A percentile compares a stretch with the other conserved stretches of the same genome.
Conservation (phyloP, 164 flowering plant genomes). For the Chloranthus sessilifolius region DNA sequence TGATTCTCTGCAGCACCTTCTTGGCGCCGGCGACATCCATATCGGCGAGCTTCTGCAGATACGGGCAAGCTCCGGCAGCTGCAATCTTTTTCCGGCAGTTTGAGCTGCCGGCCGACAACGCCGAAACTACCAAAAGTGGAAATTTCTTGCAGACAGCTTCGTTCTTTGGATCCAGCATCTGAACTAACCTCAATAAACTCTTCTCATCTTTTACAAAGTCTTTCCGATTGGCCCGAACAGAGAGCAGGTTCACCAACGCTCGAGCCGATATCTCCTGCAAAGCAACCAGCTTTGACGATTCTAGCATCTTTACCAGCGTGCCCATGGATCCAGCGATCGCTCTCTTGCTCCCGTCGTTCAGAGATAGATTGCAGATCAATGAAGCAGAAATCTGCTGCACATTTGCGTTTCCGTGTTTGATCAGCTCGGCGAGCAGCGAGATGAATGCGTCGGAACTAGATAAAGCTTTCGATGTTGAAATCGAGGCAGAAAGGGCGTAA, state of each 20-base stretch:
- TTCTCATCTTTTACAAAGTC: conserved; percentile 72
- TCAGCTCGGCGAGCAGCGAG: conserved; percentile 38
- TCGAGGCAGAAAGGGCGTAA: conserved; percentile 32
- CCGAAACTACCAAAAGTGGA: conserved; percentile 48
- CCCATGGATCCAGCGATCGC: conserved; percentile 47
- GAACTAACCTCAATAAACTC: conserved; percentile 48
- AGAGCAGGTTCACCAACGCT: conserved; percentile 46
- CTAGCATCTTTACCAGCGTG: conserved; percentile 62
- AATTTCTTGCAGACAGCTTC: conserved; percentile 46
- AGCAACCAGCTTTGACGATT: conserved; percentile 57
- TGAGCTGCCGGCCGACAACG: conserved; percentile 37
- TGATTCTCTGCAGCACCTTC: conserved; percentile 55
- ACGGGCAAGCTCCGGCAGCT: conserved; percentile 50
- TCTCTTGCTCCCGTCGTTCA: conserved; percentile 50
- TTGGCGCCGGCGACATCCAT: conserved; percentile 75
- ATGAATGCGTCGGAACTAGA: conserved; percentile 44
- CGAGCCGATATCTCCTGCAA: conserved; percentile 47
- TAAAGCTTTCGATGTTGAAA: conserved; percentile 23
- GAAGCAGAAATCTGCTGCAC: conserved; percentile 50
- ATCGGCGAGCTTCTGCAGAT: conserved; percentile 54
- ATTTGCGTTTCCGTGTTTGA: conserved; percentile 39
- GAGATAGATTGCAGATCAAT: conserved; percentile 33
- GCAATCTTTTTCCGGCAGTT: conserved; percentile 54
- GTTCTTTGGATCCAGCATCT: conserved; percentile 58
- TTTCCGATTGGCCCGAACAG: conserved; percentile 55